Evolutionary conservation across 2,329 filamentous ascomycete species (phyloP), one percentile per base, ranked within the genome.

Genomic region (Xylogone sp.): DNA sequence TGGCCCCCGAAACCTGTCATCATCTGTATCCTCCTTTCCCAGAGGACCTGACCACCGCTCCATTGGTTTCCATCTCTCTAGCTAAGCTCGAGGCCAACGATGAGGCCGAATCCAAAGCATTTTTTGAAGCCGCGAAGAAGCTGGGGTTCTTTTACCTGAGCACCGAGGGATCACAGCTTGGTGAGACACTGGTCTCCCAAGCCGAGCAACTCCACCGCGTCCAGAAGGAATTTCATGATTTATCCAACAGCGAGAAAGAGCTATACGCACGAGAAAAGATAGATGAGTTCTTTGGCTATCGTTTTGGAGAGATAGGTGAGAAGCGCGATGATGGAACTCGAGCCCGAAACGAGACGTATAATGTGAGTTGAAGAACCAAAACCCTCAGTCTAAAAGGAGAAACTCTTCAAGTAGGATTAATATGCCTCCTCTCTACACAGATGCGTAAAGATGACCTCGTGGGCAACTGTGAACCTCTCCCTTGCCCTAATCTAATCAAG

Each of bases 231-330:
- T 29, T 55, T 16, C 43, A 49, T 55, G 66, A 71, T 3, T 60
- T 81, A 0, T 68, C 69, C 1, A 53, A 75, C 0, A 64, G 72
- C 12, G 78, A 81, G 58, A 81, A 81, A 59, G 58, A 67, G 20
- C 69, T 72, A 50, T 82, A 78, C 55, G 76, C 81, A 53, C 79
- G 78, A 45, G 45, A 52, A 18, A 44, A 21, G 9, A 48, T 49
- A 42, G 45, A 31, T 13, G 45, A 34, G 10, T 43, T 48, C 39
- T 53, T 55, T 7, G 50, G 49, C 13, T 54, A 47, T 20, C 27
- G 27, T 13, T 8, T 31, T 31, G n/a, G n/a, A n/a, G n/a, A n/a
- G n/a, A 7, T 31, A 31, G 27, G 27, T 8, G 27, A 31, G 13
- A 8, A 7, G 7, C 7, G 8, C 13, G 27, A 31, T 8, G 27